Evolutionary conservation across 78 protist genomes (phyloP).

Genomic region (Dictyostelium intermedium): DNA sequence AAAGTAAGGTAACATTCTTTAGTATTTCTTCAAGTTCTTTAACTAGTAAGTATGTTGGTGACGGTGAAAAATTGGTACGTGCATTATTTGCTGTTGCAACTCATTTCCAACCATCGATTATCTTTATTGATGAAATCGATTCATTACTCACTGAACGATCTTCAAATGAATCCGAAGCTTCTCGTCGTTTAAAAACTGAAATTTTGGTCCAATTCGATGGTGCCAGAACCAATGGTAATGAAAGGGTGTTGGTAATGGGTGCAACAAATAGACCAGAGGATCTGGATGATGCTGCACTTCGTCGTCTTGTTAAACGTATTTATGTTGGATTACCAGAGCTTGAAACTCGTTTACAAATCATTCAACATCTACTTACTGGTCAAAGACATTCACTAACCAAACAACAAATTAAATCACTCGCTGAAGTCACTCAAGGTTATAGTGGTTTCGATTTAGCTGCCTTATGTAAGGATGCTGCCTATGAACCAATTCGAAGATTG

Average conservation of each 20-base stretch:
- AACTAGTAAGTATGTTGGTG: constrained; percentile 92
- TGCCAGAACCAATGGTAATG: constrained; percentile 33
- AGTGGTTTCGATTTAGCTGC: constrained; percentile 85
- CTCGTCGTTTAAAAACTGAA: constrained; percentile 89
- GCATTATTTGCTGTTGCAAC: constrained; percentile 91
- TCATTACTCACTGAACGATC: constrained; percentile 82
- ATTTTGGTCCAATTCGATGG: constrained; percentile 87
- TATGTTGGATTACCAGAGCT: constrained; percentile 92
- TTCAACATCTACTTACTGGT: constrained; percentile 12
- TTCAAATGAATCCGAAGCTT: constrained; percentile 74
- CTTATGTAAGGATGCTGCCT: constrained; percentile 92
- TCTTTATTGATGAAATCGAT: constrained; percentile 95
- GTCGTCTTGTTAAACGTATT: constrained; percentile 89
- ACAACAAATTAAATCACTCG: constrained; percentile 4
- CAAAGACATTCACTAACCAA: constrained; percentile 35
- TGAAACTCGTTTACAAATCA: constrained; percentile 75
- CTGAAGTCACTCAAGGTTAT: constrained; percentile 81
- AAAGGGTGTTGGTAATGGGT: constrained; percentile 80
- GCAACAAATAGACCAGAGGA: constrained; percentile 97
- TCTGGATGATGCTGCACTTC: constrained; percentile 94
- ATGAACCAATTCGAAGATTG: constrained; percentile 89
- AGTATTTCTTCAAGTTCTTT: constrained; percentile 93
- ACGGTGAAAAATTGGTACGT: constrained; percentile 92
- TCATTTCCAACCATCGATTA: constrained; percentile 81
- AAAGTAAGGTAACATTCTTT: constrained; percentile 94